phyloP scores from a whole-genome alignment of 345 rosid species.

The Isatis tinctoria region DNA sequence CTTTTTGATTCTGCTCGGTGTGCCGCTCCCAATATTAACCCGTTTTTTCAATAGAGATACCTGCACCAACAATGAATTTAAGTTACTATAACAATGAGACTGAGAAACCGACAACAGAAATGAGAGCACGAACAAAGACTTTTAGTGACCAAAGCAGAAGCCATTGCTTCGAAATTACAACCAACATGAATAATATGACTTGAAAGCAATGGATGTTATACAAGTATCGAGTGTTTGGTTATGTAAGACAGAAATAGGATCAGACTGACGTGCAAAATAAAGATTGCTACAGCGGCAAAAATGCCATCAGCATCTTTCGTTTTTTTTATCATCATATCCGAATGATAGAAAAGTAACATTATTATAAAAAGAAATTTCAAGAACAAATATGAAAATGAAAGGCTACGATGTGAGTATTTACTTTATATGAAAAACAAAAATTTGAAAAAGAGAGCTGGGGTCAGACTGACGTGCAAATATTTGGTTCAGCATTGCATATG shows the following conservation, averaged over 20 bases:
- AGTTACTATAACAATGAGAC: background rate
- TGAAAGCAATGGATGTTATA: background rate
- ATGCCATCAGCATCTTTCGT: conserved; percentile 10
- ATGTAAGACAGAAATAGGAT: conserved; percentile 9
- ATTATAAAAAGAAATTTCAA: background rate
- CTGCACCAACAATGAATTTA: conserved; percentile 36
- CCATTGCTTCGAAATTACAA: background rate
- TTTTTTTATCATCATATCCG: conserved; percentile 24
- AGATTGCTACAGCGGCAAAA: conserved; percentile 24
- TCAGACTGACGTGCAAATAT: conserved; percentile 73
- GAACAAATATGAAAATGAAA: background rate
- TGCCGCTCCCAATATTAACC: conserved; percentile 82
- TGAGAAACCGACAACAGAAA: background rate
- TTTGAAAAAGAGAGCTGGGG: conserved; percentile 13
- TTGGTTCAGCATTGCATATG: conserved; percentile 43
- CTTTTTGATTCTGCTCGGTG: conserved; percentile 85
- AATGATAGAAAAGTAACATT: background rate
- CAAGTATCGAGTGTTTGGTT: background rate
- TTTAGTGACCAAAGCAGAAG: background rate
- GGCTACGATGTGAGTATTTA: background rate
- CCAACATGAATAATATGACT: background rate
- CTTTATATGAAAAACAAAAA: background rate
- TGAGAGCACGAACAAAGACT: background rate
- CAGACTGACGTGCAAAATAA: conserved; percentile 48
- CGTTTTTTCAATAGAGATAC: conserved; percentile 62